These are phyloP conservation scores for Aquilaria sinensis DNA, from an alignment of 345 rosid species.

Conservation along the genomic window DNA sequence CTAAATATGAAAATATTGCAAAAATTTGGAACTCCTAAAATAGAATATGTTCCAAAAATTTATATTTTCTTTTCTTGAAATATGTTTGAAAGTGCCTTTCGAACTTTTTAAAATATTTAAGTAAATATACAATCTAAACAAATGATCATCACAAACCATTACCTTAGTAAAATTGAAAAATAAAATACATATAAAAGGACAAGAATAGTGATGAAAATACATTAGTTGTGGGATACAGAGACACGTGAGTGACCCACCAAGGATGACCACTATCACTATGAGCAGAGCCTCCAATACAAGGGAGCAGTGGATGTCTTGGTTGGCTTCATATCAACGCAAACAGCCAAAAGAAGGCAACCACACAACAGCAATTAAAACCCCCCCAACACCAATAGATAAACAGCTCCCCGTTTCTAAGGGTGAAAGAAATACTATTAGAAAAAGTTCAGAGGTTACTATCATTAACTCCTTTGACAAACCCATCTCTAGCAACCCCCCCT, in stretches of 20 bases:
- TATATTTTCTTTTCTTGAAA: too few relatives aligned
- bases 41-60: too few relatives aligned
- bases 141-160: too few relatives aligned
- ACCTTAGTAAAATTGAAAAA: too few relatives aligned
- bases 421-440: too few relatives aligned
- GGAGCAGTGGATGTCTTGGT: conserved; percentile 39
- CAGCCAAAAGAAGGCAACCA: conserved; percentile 55
- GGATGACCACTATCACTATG: conserved; percentile 18
- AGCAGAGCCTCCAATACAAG: conserved; percentile 8
- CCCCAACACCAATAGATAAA: background rate
- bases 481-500: conserved; percentile 14
- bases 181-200: too few relatives aligned
- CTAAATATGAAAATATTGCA: too few relatives aligned
- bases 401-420: too few relatives aligned
- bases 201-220: conserved; percentile 3
- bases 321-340: conserved; percentile 95
- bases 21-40: too few relatives aligned
- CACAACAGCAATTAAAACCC: conserved; percentile 25
- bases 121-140: too few relatives aligned
- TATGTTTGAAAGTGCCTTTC: too few relatives aligned
- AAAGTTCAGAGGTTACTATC: conserved; percentile 36
- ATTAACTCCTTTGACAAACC: conserved; percentile 40
- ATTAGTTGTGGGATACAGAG: conserved; percentile 50
- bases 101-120: too few relatives aligned
- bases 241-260: conserved; percentile 81